Percentiles rank a stretch among this genome's conserved stretches.
phyloP scores from a whole-genome alignment of 2,329 filamentous ascomycete genomes.

The Tolypocladium nubicola region DNA sequence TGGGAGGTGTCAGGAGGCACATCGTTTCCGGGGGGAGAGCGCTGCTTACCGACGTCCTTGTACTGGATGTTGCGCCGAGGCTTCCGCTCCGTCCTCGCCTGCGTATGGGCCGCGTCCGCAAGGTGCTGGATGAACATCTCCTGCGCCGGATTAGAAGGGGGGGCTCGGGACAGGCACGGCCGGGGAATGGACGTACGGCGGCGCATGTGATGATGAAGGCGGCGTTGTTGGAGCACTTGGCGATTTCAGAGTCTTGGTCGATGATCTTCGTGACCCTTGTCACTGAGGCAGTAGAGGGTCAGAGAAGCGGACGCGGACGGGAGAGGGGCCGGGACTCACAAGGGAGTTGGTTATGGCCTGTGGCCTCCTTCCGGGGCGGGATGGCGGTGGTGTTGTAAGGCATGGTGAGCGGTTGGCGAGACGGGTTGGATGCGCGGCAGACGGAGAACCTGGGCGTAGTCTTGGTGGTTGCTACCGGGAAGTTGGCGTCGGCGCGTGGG shows the following conservation, averaged over 20 bases:
- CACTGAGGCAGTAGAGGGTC: conserved; percentile 41
- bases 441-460: too few relatives aligned
- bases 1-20: conserved; percentile 2
- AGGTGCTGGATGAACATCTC: conserved; percentile 96
- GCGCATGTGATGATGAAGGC: conserved; percentile 90
- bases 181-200: conserved; percentile 44
- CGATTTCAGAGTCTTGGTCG: conserved; percentile 73
- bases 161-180: neutral
- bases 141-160: conserved; percentile 27
- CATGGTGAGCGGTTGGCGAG: conserved; percentile 40
- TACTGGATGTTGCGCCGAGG: conserved; percentile 92
- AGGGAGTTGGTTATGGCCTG: conserved; percentile 75
- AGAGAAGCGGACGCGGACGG: conserved; percentile 2
- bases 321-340: conserved; percentile 44
- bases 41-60: conserved; percentile 66
- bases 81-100: conserved; percentile 84
- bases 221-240: conserved; percentile 82
- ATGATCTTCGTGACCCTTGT: conserved; percentile 96
- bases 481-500: neutral
- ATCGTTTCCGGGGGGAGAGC: neutral
- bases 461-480: too few relatives aligned
- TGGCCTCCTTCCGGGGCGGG: conserved; percentile 68
- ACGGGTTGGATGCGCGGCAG: neutral
- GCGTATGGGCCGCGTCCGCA: conserved; percentile 72
- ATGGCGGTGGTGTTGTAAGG: conserved; percentile 85